Conservation (phyloP, 2,329 filamentous ascomycete genomes). For the Penicillium sp. region DNA sequence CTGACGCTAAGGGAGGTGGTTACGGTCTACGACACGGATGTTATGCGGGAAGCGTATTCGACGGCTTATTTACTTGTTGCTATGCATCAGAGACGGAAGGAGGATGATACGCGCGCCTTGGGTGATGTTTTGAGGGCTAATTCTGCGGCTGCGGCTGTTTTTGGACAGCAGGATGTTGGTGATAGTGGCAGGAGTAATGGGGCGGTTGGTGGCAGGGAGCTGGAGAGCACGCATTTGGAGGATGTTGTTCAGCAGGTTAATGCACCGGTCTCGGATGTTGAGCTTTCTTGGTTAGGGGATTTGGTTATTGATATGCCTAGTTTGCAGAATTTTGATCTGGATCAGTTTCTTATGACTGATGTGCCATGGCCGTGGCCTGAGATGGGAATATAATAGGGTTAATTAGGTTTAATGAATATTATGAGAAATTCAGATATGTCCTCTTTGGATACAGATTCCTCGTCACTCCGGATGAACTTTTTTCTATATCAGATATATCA, state of each 20-base stretch:
- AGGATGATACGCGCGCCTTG: slow-evolving; percentile 44
- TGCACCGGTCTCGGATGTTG: slow-evolving; percentile 32
- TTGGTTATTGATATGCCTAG: slow-evolving; percentile 48
- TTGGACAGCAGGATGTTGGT: slow-evolving; percentile 1
- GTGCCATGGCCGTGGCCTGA: slow-evolving; percentile 29
- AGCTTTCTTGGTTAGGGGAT: slow-evolving; percentile 46
- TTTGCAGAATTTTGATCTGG: slow-evolving; percentile 47
- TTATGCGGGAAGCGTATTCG: slow-evolving; percentile 55
- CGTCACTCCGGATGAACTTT: too few species aligned
- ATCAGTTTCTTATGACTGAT: slow-evolving; percentile 40
- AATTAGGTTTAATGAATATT: too few species aligned
- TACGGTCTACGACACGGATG: slow-evolving; percentile 46
- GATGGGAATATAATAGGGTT: slow-evolving; percentile 23
- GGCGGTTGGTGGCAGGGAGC: background rate
- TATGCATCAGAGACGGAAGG: slow-evolving; percentile 53
- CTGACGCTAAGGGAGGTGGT: slow-evolving; percentile 45
- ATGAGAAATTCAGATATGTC: too few species aligned
- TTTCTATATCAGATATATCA: too few species aligned
- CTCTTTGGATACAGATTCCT: too few species aligned
- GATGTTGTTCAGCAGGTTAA: slow-evolving; percentile 9
- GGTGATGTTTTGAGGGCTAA: slow-evolving; percentile 41
- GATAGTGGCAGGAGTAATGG: background rate
- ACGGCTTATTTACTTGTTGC: slow-evolving; percentile 57
- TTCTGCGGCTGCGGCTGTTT: slow-evolving; percentile 32
- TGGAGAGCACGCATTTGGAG: background rate